phyloP scores from a whole-genome alignment of 139 green algal species.

The Chlamydomonas sp. region DNA sequence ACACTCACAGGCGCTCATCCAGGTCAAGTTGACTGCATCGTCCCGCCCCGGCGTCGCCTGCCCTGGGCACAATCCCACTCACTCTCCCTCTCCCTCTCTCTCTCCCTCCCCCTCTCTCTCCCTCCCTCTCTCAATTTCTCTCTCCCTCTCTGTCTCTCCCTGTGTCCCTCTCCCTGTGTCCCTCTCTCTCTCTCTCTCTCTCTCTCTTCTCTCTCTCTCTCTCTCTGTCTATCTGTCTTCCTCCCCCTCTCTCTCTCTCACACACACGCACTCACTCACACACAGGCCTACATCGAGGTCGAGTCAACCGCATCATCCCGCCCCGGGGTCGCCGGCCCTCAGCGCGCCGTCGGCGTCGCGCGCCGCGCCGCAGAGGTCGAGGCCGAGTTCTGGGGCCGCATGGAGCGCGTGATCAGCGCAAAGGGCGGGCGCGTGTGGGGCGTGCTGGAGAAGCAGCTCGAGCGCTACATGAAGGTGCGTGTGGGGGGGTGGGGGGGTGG shows the following conservation, averaged over 20 bases:
- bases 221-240: too few relatives aligned
- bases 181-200: too few relatives aligned
- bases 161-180: too few relatives aligned
- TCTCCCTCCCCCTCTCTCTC: too few relatives aligned
- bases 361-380: slow-evolving; percentile 29
- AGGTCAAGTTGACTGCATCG: slow-evolving; percentile 26
- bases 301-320: slow-evolving; percentile 24
- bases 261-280: too few relatives aligned
- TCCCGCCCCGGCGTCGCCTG: neutral
- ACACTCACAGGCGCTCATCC: too few relatives aligned
- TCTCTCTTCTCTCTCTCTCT: too few relatives aligned
- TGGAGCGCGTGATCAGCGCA: slow-evolving; percentile 42
- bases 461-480: slow-evolving; percentile 63
- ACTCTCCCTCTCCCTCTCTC: neutral
- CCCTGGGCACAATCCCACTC: slow-evolving; percentile 10
- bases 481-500: too few relatives aligned
- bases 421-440: slow-evolving; percentile 54
- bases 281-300: slow-evolving; percentile 33
- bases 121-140: too few relatives aligned
- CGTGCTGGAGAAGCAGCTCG: slow-evolving; percentile 59
- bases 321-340: slow-evolving; percentile 21
- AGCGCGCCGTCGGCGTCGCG: slow-evolving; percentile 6
- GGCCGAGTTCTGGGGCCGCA: slow-evolving; percentile 46
- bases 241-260: too few relatives aligned
- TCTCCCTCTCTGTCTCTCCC: too few relatives aligned